Conservation (phyloP, 208 protist species). For the Leishmania tarentolae region DNA sequence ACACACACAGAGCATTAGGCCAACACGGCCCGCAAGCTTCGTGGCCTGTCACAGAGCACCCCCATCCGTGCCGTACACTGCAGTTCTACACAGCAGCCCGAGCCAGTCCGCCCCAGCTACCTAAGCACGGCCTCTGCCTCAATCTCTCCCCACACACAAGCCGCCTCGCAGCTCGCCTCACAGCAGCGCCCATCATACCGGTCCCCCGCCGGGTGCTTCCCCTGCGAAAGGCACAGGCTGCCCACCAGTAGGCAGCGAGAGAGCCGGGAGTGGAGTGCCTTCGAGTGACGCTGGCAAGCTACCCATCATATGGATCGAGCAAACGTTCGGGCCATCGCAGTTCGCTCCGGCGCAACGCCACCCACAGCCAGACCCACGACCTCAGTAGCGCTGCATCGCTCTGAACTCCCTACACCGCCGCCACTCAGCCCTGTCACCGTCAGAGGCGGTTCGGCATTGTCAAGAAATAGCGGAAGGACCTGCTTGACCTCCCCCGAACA, state of each 20-base stretch:
- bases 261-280: not conserved
- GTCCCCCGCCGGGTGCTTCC: not conserved
- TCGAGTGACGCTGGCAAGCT: not conserved
- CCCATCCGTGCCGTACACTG: not conserved
- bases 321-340: not conserved
- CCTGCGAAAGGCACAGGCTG: not conserved
- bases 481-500: not conserved
- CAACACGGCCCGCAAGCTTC: too few species aligned
- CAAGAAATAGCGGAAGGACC: not conserved
- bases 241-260: not conserved
- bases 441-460: not conserved
- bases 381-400: not conserved
- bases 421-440: not conserved
- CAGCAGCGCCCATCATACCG: not conserved
- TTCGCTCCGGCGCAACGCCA: not conserved
- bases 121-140: not conserved
- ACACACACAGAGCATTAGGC: not conserved
- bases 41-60: not conserved
- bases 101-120: not conserved
- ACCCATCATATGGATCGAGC: not conserved
- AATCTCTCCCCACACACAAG: not conserved
- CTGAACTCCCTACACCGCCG: not conserved
- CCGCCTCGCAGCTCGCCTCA: too few species aligned
- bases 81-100: not conserved
- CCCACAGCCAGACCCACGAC: not conserved